Base-by-base conservation (phyloP, 2,329 filamentous ascomycete species). In the Epichloe amarillans region DNA sequence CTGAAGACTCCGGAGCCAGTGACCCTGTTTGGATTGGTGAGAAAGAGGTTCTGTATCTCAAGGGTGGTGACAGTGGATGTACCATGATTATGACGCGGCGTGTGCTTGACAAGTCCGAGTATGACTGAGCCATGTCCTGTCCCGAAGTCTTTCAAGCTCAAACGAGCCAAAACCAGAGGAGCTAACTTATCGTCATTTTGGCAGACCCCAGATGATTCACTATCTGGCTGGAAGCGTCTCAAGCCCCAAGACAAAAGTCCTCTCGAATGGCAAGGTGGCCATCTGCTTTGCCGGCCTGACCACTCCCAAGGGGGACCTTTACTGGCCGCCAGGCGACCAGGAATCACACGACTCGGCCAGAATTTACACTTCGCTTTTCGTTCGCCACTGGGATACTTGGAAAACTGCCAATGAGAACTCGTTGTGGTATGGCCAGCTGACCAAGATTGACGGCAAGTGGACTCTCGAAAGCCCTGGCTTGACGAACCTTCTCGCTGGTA, bases 381-480 rank as follows among this genome's bases (percentile, higher is more conserved):
- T 87, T 30, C 79, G 88, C 14, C 86, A 94, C 61, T 94, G 88
- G 88, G 87, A 94, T 62, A 66, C 75, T n/a, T 94, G 84, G 68
- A 72, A 82, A 26, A 80, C 77, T 1, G 76, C 82, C 44, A 82
- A 86, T 59, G 80, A 76, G 54, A 84, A 82, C 59, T 77, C 84
- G 2, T 74, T 95, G 30, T 93, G 84, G 74, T 86, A 87, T 33
- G 82, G 82, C 35, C 75, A 76, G 5, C 64, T 93, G 46, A 69
- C 66, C 56, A 71, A 69, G 61, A 66, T 62, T 37, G 64, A 64
- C 14, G 65, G 57, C 14, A 62, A 60, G 51, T 77, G 70, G 62
- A 61, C 59, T 26, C 66, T 80, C 15, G 66, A 70, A 43, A 58
- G 63, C 3, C 62, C 66, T 1, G 68, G 71, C 0, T 66, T 88